A percentile compares a stretch with the other conserved stretches of the same genome.
Evolutionary conservation across 176 grass and related monocot genomes (phyloP).

Genomic region (Cenchrus purpureus): DNA sequence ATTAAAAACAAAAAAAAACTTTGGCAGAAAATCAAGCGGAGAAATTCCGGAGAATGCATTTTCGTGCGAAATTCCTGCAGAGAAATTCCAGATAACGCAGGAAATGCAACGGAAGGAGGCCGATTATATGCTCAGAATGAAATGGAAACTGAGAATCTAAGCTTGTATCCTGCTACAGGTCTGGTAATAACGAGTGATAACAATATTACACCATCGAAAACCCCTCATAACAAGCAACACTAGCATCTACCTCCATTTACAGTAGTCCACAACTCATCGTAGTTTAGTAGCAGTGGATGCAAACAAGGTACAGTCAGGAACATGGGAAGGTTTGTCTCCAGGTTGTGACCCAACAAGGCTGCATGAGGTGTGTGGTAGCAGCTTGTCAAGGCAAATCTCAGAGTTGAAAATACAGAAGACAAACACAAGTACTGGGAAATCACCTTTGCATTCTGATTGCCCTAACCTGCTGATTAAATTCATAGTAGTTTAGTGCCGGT

Average conservation of each 20-base stretch:
- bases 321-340: background rate
- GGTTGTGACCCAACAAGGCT: slow-evolving; percentile 2
- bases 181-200: background rate
- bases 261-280: slow-evolving; percentile 22
- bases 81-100: background rate
- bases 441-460: background rate
- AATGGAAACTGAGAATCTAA: background rate
- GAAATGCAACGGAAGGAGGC: background rate
- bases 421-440: background rate
- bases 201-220: slow-evolving; percentile 23
- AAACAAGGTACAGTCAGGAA: slow-evolving; percentile 16
- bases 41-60: too few relatives aligned
- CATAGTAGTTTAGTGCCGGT: slow-evolving; percentile 40
- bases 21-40: too few relatives aligned
- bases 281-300: background rate
- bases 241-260: slow-evolving; percentile 38
- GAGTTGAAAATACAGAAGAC: background rate
- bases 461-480: slow-evolving; percentile 1
- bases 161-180: background rate
- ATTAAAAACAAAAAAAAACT: too few relatives aligned
- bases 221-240: background rate
- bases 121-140: background rate
- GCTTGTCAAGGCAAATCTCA: background rate
- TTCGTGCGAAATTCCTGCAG: background rate
- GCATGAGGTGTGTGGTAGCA: background rate